Evolutionary conservation across 2,329 filamentous ascomycete species (phyloP), one percentile per base, ranked within the genome.

Genomic region (Talaromyces sp.): DNA sequence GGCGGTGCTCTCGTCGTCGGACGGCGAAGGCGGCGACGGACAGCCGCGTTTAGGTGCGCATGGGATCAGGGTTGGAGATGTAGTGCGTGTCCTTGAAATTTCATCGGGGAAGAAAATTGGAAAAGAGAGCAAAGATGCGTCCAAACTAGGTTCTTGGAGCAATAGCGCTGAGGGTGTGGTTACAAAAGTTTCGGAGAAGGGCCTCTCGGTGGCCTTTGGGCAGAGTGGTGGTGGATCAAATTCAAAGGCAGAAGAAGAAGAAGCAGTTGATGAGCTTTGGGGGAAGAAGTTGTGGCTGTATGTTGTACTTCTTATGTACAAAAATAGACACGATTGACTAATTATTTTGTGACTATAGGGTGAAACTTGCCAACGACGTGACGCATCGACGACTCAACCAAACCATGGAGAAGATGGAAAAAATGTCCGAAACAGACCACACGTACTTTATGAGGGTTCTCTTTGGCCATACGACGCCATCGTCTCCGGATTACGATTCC

Each of bases 331-430:
- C 9, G 53, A 24, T 24, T 56, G n/a, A 41, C 63, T 65, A 60
- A 67, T 26, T 1, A 52, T 52, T 12, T 12, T 58, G 32, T 55
- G 27, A 43, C 27, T 31, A 35, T 73, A 87, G 84, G 65, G 80
- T 88, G 65, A 88, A 88, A 68, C 75, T 88, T 65, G 85, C 85
- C 51, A 88, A 88, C 69, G 84, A 88, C 74, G 81, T 87, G 62
- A 88, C 85, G 29, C 85, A 85, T 71, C 84, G 85, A 73, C 78
- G 85, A 81, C 85, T 88, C 79, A 85, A 82, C 64, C 83, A 86
- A 69, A 85, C 82, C n/a, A 86, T 88, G 83, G 79, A 76, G 54
- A 80, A 77, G 62, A 75, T 88, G 65, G 77, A 80, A 58, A 84
- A 84, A 64, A 79, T 85, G 69, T 66, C 75, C 1, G 81, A 84